A percentile compares a stretch with the other conserved stretches of the same genome.
Evolutionary conservation across 1,139 yeast species (phyloP).

Genomic region (Dujonia santamariae): DNA sequence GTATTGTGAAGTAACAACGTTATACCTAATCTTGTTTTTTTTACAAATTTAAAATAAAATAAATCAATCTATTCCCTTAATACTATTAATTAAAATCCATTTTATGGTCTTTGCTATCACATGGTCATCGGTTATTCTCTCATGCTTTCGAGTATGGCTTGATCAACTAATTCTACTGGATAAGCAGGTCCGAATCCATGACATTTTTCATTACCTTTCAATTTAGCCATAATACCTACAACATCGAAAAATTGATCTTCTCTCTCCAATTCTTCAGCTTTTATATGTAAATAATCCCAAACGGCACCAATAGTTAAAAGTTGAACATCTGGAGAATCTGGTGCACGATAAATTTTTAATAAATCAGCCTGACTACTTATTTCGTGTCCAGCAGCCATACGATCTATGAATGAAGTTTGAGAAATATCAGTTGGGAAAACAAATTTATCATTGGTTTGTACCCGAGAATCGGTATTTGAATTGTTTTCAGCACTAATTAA

Average conservation of each 20-base stretch:
- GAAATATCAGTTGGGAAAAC: constrained; percentile 37
- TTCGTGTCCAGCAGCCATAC: constrained; percentile 22
- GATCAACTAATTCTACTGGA: constrained; percentile 46
- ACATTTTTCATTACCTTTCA: constrained; percentile 69
- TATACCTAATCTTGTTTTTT: background rate
- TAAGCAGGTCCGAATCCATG: constrained; percentile 88
- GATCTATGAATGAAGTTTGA: constrained; percentile 34
- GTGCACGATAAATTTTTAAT: constrained; percentile 32
- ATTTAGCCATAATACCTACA: constrained; percentile 49
- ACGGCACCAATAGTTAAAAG: constrained; percentile 74
- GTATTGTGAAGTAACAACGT: too few species aligned
- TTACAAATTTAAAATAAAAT: background rate
- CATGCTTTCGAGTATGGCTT: too few species aligned
- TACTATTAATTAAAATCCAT: too few species aligned
- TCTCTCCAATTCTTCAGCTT: constrained; percentile 42
- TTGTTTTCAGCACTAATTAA: background rate
- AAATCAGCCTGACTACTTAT: constrained; percentile 16
- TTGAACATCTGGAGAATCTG: constrained; percentile 35
- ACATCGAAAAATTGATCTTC: constrained; percentile 54
- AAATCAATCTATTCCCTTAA: too few species aligned
- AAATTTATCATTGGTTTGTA: constrained; percentile 20
- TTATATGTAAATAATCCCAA: constrained; percentile 68
- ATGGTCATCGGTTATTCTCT: constrained; percentile 5
- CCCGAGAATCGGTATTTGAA: background rate
- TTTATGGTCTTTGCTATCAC: too few species aligned